A percentile compares a stretch with the other conserved stretches of the same genome.
phyloP scores from a whole-genome alignment of 106 monocot species.

The Dendrobium huoshanense region DNA sequence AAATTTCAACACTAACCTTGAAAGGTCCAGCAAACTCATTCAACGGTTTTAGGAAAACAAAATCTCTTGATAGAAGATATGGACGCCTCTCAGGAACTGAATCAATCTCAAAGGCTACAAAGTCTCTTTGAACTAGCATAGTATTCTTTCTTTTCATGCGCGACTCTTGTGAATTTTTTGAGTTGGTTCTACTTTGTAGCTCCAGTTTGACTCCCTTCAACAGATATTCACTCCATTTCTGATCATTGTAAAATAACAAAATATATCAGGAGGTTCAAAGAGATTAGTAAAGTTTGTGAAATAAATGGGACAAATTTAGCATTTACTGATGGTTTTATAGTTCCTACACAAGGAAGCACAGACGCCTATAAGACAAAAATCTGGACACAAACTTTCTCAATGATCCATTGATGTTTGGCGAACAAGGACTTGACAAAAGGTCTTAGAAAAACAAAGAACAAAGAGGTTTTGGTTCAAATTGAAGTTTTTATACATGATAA shows the following conservation, averaged over 20 bases:
- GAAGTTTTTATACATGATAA: too few relatives aligned
- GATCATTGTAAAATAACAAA: conserved; percentile 4
- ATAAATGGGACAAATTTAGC: too few relatives aligned
- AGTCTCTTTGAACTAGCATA: neutral
- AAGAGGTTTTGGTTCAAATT: too few relatives aligned
- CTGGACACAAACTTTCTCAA: too few relatives aligned
- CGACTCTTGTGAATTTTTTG: neutral
- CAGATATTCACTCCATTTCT: conserved; percentile 31
- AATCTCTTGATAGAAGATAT: conserved; percentile 30
- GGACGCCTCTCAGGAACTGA: conserved; percentile 29
- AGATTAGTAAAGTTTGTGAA: neutral
- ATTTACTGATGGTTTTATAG: neutral
- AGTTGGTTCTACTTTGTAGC: neutral
- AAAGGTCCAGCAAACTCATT: conserved; percentile 3
- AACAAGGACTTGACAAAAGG: too few relatives aligned
- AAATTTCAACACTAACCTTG: conserved; percentile 8
- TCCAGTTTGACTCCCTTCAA: conserved; percentile 14
- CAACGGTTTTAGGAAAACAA: conserved; percentile 10
- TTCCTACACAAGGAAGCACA: neutral
- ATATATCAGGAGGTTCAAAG: neutral
- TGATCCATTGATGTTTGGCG: too few relatives aligned
- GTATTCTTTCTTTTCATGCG: too few relatives aligned
- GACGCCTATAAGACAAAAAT: neutral
- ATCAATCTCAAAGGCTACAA: conserved; percentile 27
- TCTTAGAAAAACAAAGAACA: too few relatives aligned